Base-by-base conservation (phyloP, 257 asterid genomes). In the Ocimum tenuiflorum region DNA sequence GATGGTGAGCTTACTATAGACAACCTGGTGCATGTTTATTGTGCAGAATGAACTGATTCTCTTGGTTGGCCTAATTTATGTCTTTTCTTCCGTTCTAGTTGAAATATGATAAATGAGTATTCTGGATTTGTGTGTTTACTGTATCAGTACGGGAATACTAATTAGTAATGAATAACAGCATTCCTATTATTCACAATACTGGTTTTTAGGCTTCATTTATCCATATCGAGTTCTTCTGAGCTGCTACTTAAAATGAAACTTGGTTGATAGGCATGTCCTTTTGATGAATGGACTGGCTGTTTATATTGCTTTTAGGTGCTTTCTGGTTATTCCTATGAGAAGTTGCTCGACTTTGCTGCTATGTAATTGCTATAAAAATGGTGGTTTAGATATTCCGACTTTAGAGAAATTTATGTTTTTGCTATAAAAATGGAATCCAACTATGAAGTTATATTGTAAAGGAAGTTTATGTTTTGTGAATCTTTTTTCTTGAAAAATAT, bases 1-100 rank as follows among this genome's bases (percentile, higher is more conserved):
- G 97, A 62, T 94, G 97, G 99, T 94, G 78, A 87, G 92, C 46
- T 73, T 72, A 50, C 13, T 45, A 24, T 56, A 17, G 13, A 23
- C 39, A 57, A 69, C 65, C 15, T 48, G 24, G 22, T 50, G 64
- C 56, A 50, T 29, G 55, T 55, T 67, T 14, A 36, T 60, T 60
- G 63, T 53, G 56, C 22, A 15, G 67, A 14, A 64, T 23, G 22
- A 5, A 2, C 36, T 2, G 36, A 38, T 29, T 54, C 41, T 35
- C 49, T 35, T 60, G 19, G 73, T 57, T 64, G 51, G 48, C 53
- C n/a, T 68, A 1, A 11, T 47, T 53, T 27, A 27, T 9, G 20
- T 8, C 19, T 27, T 41, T 3, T n/a, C 56, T 27, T 54, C 29
- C 22, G 7, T 60, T 23, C 35, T 22, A 54, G 14, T 54, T 60